Conservation (phyloP, 768 basidiomycete species). For the Sarcomyxa edulis region DNA sequence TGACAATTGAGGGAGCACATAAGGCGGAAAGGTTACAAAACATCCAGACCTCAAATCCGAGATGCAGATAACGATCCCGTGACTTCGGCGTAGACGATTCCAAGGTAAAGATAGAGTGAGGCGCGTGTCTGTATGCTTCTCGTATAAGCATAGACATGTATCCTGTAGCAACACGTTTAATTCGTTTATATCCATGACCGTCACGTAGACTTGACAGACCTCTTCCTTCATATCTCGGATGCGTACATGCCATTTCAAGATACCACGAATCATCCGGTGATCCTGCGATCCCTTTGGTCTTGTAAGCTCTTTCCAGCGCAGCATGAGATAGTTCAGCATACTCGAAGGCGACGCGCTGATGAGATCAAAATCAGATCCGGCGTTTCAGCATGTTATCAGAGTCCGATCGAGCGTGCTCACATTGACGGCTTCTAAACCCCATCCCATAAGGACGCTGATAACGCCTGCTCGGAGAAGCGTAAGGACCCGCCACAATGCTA, state of each 20-base stretch:
- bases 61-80: constrained; percentile 23
- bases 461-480: constrained; percentile 15
- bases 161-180: constrained; percentile 11
- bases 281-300: constrained; percentile 9
- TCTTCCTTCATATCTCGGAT: constrained; percentile 21
- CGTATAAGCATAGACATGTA: constrained; percentile 23
- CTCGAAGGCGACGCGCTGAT: constrained; percentile 17
- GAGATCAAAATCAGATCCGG: background rate
- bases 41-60: constrained; percentile 28
- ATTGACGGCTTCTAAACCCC: background rate
- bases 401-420: constrained; percentile 11
- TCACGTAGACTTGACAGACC: constrained; percentile 11
- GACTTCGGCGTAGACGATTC: constrained; percentile 23
- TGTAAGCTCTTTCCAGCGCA: constrained; percentile 14
- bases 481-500: constrained; percentile 15
- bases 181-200: background rate
- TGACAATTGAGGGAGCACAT: too few relatives aligned
- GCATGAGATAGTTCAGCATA: constrained; percentile 14
- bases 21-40: too few relatives aligned
- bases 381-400: constrained; percentile 13
- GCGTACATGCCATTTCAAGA: constrained; percentile 20
- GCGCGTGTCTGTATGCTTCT: constrained; percentile 19
- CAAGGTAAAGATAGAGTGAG: constrained; percentile 17
- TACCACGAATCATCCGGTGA: constrained; percentile 23
- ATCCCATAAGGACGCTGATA: too few relatives aligned